Evolutionary conservation across 495 filamentous ascomycete genomes (phyloP).

Genomic region (Immersiella caudata): DNA sequence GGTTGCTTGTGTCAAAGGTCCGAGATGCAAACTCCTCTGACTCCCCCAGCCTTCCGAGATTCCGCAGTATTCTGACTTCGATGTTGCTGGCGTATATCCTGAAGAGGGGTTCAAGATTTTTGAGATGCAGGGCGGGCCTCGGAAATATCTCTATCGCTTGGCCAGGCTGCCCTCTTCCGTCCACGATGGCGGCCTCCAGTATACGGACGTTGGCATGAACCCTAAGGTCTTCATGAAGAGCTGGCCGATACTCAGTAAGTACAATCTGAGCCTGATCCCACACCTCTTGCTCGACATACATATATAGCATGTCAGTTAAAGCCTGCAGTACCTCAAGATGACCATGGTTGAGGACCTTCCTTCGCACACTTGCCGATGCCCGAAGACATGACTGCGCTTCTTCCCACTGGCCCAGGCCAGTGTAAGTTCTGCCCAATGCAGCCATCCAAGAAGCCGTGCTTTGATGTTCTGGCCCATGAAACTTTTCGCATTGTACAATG

Average conservation of each 20-base stretch:
- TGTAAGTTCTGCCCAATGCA: not conserved
- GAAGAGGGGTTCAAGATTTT: not conserved
- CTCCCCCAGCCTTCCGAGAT: slow-evolving; percentile 1
- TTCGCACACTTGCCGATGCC: not conserved
- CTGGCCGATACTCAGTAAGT: not conserved
- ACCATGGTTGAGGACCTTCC: not conserved
- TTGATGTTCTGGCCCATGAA: not conserved
- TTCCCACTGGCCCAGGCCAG: not conserved
- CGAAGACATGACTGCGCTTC: not conserved
- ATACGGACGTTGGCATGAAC: not conserved
- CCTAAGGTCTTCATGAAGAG: not conserved
- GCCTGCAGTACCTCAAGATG: not conserved
- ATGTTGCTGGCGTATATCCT: not conserved
- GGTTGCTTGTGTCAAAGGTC: not conserved
- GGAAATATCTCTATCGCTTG: not conserved
- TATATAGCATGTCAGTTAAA: not conserved
- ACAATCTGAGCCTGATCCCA: not conserved
- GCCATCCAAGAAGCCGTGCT: not conserved
- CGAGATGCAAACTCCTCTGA: slow-evolving; percentile 6
- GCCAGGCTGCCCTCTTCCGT: not conserved
- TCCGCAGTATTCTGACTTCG: not conserved
- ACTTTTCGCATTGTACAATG: not conserved
- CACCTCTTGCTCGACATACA: not conserved
- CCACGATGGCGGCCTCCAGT: not conserved
- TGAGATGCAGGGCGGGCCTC: not conserved